Evolutionary conservation across 352 stramenopile species (phyloP), one percentile per base, ranked within the genome.

Genomic region (Blastocystis hominis): DNA sequence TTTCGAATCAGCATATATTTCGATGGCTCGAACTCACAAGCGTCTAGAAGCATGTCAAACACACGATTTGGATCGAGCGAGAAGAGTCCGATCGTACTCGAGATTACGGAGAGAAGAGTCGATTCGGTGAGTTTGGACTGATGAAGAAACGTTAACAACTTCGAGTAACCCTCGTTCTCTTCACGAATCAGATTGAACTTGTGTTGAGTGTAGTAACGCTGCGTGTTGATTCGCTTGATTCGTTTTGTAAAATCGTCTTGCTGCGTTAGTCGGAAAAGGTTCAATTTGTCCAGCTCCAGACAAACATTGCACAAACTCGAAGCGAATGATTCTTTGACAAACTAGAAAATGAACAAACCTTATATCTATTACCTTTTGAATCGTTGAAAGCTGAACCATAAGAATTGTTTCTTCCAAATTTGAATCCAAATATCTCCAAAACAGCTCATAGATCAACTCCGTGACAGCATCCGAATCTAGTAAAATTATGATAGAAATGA

Each of bases 121-220:
- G n/a, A 17, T 68, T 36, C 5, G 30, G 66, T 47, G 4, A 84
- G 50, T 34, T 40, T 42, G 0, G 72, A 53, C 56, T 84, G 72
- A 47, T 84, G 72, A 13, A 84, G 54, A 69, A 68, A 84, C 3
- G 72, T 36, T 34, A 84, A 34, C 50, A 84, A 53, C 50, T 84
- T 84, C 1, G 72, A 63, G n/a, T 84, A 84, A 9, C 72, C 72
- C 9, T 84, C 72, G 44, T 84, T 84, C 72, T 84, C 72, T n/a
- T 84, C 72, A 3, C 72, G 47, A 42, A 84, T 63, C 50, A 84
- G 55, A 68, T 84, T 84, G 72, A 84, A 84, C 72, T 84, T 84
- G 9, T 63, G 54, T 47, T 84, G 72, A 15, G 72, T 53, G 30
- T 84, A 84, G 55, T 84, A 64, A 4, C 72, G 72, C 20, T 84